Percentiles rank a stretch among this genome's conserved stretches.
Conservation (phyloP, 768 basidiomycete genomes). For the Suillus discolor region DNA sequence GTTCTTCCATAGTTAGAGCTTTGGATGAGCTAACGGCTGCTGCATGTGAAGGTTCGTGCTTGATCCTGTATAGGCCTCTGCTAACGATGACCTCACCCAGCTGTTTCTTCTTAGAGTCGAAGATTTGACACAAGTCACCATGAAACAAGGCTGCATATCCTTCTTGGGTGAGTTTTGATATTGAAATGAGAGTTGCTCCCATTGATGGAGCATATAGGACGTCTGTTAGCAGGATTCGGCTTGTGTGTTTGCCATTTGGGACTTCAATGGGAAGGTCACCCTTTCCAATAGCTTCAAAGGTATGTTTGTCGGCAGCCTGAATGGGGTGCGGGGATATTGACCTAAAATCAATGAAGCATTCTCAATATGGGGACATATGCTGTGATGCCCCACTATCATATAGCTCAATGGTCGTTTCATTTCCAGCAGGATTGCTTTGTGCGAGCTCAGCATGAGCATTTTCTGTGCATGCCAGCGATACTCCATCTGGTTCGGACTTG, state of each 20-base stretch:
- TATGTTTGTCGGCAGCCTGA: conserved; percentile 5
- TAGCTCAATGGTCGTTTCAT: conserved; percentile 19
- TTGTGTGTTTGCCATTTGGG: conserved; percentile 6
- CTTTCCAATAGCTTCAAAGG: neutral
- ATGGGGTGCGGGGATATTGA: neutral
- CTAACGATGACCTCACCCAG: conserved; percentile 7
- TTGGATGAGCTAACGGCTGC: neutral
- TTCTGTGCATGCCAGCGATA: neutral
- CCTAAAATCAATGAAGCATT: neutral
- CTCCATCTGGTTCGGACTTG: neutral
- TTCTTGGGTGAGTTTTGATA: conserved; percentile 6
- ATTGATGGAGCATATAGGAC: conserved; percentile 9
- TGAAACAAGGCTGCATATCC: conserved; percentile 10
- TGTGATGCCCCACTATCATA: conserved; percentile 2
- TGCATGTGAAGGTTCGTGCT: neutral
- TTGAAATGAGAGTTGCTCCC: conserved; percentile 9
- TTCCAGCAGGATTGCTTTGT: too few relatives aligned
- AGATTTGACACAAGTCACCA: conserved; percentile 8
- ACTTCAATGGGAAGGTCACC: neutral
- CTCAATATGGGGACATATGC: conserved; percentile 5
- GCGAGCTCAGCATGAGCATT: too few relatives aligned
- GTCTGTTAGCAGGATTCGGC: neutral
- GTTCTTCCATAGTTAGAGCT: neutral
- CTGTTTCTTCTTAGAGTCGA: neutral
- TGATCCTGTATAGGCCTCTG: conserved; percentile 6